These are phyloP conservation scores for Ceratocystis harringtonii DNA, from an alignment of 2,329 filamentous ascomycete genomes.

Conservation along the genomic window DNA sequence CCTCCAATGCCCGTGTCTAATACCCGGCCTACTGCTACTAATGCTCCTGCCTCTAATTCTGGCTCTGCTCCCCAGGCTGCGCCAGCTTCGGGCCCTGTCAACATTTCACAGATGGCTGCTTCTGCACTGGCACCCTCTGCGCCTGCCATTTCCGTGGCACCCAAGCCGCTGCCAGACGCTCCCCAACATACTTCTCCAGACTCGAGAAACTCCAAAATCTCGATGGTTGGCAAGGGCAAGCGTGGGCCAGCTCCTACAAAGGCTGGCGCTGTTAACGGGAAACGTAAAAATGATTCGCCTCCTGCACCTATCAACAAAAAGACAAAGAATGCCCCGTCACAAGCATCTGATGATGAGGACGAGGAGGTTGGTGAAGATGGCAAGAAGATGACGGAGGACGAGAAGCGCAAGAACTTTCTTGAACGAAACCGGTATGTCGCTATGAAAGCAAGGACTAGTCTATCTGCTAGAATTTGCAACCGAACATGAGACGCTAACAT, in stretches of 20 bases:
- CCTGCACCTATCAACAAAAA: slow-evolving; percentile 56
- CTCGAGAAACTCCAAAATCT: slow-evolving; percentile 17
- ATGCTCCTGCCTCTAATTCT: background rate
- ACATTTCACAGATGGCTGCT: background rate
- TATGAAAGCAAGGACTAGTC: slow-evolving; percentile 1
- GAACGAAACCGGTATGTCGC: slow-evolving; percentile 75
- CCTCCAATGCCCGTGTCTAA: slow-evolving; percentile 2
- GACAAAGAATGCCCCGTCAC: slow-evolving; percentile 41
- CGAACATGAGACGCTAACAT: slow-evolving; percentile 19
- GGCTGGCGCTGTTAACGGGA: slow-evolving; percentile 43
- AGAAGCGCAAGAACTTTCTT: slow-evolving; percentile 96
- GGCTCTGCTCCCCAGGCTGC: background rate
- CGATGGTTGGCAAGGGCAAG: slow-evolving; percentile 4
- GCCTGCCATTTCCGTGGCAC: slow-evolving; percentile 37
- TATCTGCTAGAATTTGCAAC: background rate
- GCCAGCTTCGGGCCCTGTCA: background rate
- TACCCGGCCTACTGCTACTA: background rate
- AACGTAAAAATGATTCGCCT: slow-evolving; percentile 41
- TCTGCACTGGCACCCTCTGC: background rate
- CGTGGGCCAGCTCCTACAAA: slow-evolving; percentile 4
- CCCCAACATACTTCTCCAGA: slow-evolving; percentile 22
- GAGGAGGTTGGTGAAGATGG: slow-evolving; percentile 34
- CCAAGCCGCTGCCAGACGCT: slow-evolving; percentile 34
- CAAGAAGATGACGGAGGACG: slow-evolving; percentile 89
- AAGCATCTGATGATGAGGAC: slow-evolving; percentile 20